Evolutionary conservation across 495 filamentous ascomycete genomes (phyloP).

Genomic region (Daldinia concentrica): DNA sequence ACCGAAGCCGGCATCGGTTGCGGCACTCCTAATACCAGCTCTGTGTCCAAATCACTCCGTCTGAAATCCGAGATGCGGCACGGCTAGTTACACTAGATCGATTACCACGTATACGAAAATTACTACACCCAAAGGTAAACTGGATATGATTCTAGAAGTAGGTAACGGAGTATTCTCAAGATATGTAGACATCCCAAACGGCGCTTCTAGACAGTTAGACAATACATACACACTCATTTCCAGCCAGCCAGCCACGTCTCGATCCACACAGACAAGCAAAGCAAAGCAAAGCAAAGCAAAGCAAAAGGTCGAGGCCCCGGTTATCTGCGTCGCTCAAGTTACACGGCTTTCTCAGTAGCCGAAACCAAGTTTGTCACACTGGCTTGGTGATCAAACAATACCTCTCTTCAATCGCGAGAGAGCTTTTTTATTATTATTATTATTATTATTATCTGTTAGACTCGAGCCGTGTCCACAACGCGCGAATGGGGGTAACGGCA

Average conservation of each 20-base stretch:
- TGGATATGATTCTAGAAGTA: background rate
- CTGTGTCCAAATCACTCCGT: slow-evolving; percentile 8
- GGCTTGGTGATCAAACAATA: slow-evolving; percentile 22
- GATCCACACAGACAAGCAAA: background rate
- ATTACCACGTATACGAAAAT: slow-evolving; percentile 12
- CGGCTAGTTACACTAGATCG: slow-evolving; percentile 35
- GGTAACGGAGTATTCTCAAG: background rate
- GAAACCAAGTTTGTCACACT: slow-evolving; percentile 36
- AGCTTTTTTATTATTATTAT: too few species aligned
- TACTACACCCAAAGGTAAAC: background rate
- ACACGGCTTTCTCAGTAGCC: slow-evolving; percentile 34
- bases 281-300: background rate
- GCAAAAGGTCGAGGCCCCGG: slow-evolving; percentile 14
- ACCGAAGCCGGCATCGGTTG: slow-evolving; percentile 14
- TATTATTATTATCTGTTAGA: too few species aligned
- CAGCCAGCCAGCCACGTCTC: background rate
- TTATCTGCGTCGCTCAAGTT: slow-evolving; percentile 29
- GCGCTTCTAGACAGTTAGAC: background rate
- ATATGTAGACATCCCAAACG: background rate
- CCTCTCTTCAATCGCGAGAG: slow-evolving; percentile 6
- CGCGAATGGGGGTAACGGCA: too few species aligned
- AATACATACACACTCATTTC: background rate
- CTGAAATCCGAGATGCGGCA: slow-evolving; percentile 36
- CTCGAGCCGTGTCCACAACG: too few species aligned
- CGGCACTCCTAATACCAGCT: slow-evolving; percentile 1